Evolutionary conservation across 78 protist species (phyloP).

Genomic region (Kipferlia bialata): DNA sequence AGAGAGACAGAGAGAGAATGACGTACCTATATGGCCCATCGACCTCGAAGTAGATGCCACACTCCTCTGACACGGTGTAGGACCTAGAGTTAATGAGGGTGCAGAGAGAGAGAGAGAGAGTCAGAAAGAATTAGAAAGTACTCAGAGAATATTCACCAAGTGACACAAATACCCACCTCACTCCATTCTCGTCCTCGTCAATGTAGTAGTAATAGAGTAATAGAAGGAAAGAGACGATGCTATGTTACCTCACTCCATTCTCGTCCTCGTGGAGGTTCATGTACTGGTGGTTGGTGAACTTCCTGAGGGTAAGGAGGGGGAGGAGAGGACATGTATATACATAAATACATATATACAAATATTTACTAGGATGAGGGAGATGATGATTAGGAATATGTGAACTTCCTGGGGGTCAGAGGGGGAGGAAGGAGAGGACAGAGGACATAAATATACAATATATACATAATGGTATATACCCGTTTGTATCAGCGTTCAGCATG

Average conservation of each 20-base stretch:
- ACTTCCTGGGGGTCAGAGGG: too few species aligned
- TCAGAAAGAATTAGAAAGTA: neutral
- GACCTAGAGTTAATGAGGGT: slow-evolving; percentile 11
- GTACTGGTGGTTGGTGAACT: slow-evolving; percentile 84
- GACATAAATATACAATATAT: too few species aligned
- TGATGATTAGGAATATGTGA: too few species aligned
- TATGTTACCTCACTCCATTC: neutral
- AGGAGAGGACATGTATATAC: too few species aligned
- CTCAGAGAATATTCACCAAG: slow-evolving; percentile 6
- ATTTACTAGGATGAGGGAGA: too few species aligned
- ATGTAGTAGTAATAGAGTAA: neutral
- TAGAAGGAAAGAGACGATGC: neutral
- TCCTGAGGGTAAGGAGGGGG: too few species aligned
- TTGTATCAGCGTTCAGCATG: slow-evolving; percentile 73
- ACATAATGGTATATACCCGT: too few species aligned
- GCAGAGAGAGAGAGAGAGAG: neutral
- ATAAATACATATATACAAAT: too few species aligned
- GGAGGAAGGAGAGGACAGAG: too few species aligned
- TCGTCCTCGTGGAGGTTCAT: slow-evolving; percentile 33
- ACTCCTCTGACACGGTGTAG: slow-evolving; percentile 63
- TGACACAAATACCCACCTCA: too few species aligned
- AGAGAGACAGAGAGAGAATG: neutral
- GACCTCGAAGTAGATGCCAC: slow-evolving; percentile 87
- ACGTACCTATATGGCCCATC: slow-evolving; percentile 94
- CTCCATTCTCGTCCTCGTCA: neutral